A percentile compares a stretch with the other conserved stretches of the same genome.
These are phyloP conservation scores for Saccharomyces hybrid DNA, from an alignment of 1,139 yeast species.

Conservation along the genomic window DNA sequence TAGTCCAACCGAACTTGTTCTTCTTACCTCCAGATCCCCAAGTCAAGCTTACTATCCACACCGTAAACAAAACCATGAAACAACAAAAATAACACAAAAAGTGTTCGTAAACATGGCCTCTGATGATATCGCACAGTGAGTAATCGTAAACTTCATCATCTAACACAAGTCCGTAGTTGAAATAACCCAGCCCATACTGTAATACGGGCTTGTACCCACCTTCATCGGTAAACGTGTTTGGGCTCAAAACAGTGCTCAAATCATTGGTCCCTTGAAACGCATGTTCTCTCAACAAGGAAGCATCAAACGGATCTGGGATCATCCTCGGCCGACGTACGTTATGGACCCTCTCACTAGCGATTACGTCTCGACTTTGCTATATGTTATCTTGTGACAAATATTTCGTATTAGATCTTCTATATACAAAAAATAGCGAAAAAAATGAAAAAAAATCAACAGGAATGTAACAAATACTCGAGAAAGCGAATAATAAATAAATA, in stretches of 20 bases:
- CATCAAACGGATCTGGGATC: constrained; percentile 33
- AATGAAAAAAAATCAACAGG: neutral
- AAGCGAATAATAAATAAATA: neutral
- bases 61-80: constrained; percentile 10
- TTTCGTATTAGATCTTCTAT: neutral
- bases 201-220: constrained; percentile 28
- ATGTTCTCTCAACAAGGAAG: constrained; percentile 33
- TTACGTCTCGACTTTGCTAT: neutral
- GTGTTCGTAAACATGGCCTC: constrained; percentile 21
- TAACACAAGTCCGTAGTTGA: constrained; percentile 26
- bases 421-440: neutral
- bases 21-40: neutral
- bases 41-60: constrained; percentile 12
- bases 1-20: neutral
- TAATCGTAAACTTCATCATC: constrained; percentile 19
- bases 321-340: constrained; percentile 10
- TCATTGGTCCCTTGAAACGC: constrained; percentile 29
- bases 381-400: neutral
- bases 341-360: neutral
- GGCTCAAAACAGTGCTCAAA: constrained; percentile 24
- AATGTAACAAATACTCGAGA: neutral
- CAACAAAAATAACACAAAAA: constrained; percentile 16
- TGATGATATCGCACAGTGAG: constrained; percentile 14
- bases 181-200: constrained; percentile 31
- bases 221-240: constrained; percentile 20